Percentiles rank a stretch among this genome's conserved stretches.
Conservation (phyloP, 305 asterid species). For the Fraxinus nigra region DNA sequence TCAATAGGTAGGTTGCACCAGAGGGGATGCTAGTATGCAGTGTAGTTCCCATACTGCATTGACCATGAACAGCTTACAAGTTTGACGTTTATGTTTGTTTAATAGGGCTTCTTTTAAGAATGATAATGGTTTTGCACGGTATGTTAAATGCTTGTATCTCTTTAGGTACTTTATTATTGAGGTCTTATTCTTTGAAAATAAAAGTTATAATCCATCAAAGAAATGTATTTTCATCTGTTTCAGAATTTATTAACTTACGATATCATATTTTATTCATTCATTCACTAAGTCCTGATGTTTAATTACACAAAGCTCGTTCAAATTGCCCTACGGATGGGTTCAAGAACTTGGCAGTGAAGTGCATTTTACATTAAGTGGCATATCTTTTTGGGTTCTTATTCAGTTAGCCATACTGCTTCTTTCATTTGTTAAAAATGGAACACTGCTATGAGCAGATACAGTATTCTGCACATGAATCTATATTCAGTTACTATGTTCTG, state of each 20-base stretch:
- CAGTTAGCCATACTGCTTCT: constrained; percentile 3
- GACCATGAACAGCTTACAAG: not conserved
- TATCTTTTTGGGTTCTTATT: not conserved
- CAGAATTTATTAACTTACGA: not conserved
- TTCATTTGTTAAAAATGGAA: not conserved
- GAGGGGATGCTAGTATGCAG: not conserved
- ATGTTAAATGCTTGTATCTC: not conserved
- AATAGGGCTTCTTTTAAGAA: not conserved
- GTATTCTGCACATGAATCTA: not conserved
- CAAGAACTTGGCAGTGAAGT: not conserved
- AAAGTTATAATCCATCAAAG: not conserved
- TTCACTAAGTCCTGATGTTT: not conserved
- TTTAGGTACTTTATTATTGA: constrained; percentile 1
- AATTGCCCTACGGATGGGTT: not conserved
- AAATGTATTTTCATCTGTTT: not conserved
- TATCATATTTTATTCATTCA: not conserved
- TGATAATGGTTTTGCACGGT: not conserved
- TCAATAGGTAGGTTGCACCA: not conserved
- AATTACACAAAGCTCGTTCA: not conserved
- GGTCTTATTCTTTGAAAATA: not conserved
- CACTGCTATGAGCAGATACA: not conserved
- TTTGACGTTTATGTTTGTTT: constrained; percentile 3
- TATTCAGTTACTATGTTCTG: not conserved
- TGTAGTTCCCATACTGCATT: not conserved
- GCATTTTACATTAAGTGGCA: not conserved